Evolutionary conservation across 352 stramenopile genomes (phyloP).

Genomic region (Phytophthora melonis): DNA sequence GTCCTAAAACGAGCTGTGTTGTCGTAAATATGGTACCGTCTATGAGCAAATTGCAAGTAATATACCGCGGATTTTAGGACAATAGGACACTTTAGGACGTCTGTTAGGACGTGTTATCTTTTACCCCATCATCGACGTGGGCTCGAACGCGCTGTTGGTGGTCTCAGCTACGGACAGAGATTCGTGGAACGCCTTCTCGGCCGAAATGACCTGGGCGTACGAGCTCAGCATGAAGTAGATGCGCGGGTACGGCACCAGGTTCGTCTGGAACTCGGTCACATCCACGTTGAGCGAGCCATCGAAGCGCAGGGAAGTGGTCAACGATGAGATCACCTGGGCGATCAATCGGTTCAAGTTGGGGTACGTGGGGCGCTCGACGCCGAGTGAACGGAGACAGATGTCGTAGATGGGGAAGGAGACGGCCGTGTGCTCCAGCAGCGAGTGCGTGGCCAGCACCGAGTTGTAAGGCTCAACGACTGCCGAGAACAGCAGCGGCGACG

Average conservation of each 20-base stretch:
- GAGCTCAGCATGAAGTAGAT: slow-evolving; percentile 99
- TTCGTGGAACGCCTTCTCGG: slow-evolving; percentile 96
- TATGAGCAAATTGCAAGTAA: too few species aligned
- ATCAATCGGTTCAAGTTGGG: slow-evolving; percentile 98
- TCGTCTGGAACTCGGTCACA: slow-evolving; percentile 99
- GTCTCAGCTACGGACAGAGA: slow-evolving; percentile 98
- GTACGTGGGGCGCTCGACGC: slow-evolving; percentile 97
- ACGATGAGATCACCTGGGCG: slow-evolving; percentile 89
- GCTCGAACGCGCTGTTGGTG: slow-evolving; percentile 98
- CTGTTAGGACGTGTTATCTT: too few species aligned
- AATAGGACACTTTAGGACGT: too few species aligned
- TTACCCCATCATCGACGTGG: too few species aligned
- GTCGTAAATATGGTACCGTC: too few species aligned
- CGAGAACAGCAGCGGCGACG: slow-evolving; percentile 95
- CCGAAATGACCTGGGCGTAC: slow-evolving; percentile 97
- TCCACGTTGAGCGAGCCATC: slow-evolving; percentile 98
- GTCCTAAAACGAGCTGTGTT: too few species aligned
- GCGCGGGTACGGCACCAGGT: slow-evolving; percentile 97
- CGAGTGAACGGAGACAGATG: slow-evolving; percentile 95
- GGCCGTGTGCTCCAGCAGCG: slow-evolving; percentile 97
- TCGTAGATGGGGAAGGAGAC: slow-evolving; percentile 95
- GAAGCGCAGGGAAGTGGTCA: slow-evolving; percentile 98
- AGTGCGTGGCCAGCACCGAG: slow-evolving; percentile 96
- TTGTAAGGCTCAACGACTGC: slow-evolving; percentile 99
- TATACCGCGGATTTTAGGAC: too few species aligned